Evolutionary conservation across 805 yeast species (phyloP), one percentile per base, ranked within the genome.

Genomic region (Ogataea corticis): DNA sequence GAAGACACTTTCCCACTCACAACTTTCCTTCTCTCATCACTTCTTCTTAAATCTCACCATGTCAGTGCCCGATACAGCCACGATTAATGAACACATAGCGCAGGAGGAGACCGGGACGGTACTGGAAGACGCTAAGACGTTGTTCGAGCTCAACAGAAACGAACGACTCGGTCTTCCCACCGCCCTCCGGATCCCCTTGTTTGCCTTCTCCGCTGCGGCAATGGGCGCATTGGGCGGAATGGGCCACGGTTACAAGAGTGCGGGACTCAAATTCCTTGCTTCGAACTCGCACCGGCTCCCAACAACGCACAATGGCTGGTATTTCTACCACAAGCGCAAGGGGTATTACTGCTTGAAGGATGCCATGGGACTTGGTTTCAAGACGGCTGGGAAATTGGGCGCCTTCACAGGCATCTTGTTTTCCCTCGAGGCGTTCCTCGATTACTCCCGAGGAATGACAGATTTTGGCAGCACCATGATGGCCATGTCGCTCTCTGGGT

Each of bases 271-370:
- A 34, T 88, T 77, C 55, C 69, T 88, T 38, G 89, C 91, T 2
- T 87, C 86, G 54, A 88, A 88, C 57, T 85, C 94, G 12, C 96
- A 88, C 59, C 62, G 96, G 42, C 67, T 89, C 46, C 96, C 96
- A 7, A 72, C 65, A 17, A 80, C 84, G 0, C 83, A 80, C 43
- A 90, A 88, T 16, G 94, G 92, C 0, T 88, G 96, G 96, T 88
- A 85, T 59, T 85, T 83, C 61, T 88, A 88, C 65, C 94, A 88
- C 65, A 87, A 85, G 65, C 75, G 88, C 50, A 88, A 87, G 68
- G 85, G 86, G 64, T 85, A 86, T 62, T 85, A 84, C 25, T 79
- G 87, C 65, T 63, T 85, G 29, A 71, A 76, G 46, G 70, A 71
- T 21, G 87, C 87, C 1, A 65, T 79, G 50, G 68, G 67, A 15